Conservation (phyloP, 2,329 filamentous ascomycete species). For the Neopestalotiopsis sp. region DNA sequence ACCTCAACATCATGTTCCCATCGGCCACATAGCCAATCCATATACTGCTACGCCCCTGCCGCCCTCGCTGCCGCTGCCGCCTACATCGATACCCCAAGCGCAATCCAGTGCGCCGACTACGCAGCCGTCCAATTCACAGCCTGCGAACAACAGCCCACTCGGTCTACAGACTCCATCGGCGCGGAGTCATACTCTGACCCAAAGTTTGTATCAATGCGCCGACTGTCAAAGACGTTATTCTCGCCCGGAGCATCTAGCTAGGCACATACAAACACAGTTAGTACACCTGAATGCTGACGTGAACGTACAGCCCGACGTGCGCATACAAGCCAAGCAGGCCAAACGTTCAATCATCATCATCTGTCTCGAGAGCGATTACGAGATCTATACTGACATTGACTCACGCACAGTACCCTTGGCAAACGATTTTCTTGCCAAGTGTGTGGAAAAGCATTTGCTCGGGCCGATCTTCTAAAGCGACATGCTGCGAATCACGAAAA, state of each 20-base stretch:
- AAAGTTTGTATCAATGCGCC: slow-evolving; percentile 54
- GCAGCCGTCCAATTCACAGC: neutral
- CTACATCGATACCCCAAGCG: slow-evolving; percentile 8
- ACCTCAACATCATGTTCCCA: neutral
- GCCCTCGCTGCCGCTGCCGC: slow-evolving; percentile 7
- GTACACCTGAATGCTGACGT: neutral
- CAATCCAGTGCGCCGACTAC: neutral
- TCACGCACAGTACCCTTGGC: slow-evolving; percentile 25
- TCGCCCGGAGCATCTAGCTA: slow-evolving; percentile 58
- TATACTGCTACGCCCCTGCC: slow-evolving; percentile 7
- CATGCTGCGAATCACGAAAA: slow-evolving; percentile 58
- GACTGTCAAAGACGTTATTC: slow-evolving; percentile 59
- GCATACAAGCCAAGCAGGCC: neutral
- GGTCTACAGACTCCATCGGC: slow-evolving; percentile 20
- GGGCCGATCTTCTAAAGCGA: slow-evolving; percentile 59
- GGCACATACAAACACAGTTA: slow-evolving; percentile 33
- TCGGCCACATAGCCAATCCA: slow-evolving; percentile 2
- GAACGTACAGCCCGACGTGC: neutral
- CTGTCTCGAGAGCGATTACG: neutral
- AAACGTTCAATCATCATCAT: neutral
- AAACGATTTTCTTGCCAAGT: slow-evolving; percentile 41
- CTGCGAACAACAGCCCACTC: neutral
- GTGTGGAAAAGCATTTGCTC: slow-evolving; percentile 59
- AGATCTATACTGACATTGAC: slow-evolving; percentile 6
- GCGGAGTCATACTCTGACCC: slow-evolving; percentile 28